Evolutionary conservation across 176 grass and related monocot species (phyloP).

Genomic region (Puya raimondii): DNA sequence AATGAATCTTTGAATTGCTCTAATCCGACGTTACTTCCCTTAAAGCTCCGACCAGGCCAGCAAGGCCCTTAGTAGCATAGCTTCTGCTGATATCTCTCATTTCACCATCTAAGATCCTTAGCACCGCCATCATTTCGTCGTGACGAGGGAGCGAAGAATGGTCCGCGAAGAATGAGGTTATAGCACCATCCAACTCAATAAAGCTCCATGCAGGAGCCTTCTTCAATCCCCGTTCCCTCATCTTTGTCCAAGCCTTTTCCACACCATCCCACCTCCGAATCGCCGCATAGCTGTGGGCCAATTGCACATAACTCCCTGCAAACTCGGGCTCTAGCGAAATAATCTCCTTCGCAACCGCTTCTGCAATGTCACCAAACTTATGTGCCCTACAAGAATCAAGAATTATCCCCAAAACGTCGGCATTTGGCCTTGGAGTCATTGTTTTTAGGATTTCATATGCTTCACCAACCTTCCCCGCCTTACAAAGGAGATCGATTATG

Average conservation of each 20-base stretch:
- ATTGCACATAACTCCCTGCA: conserved; percentile 20
- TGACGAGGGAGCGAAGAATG: conserved; percentile 4
- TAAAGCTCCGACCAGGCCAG: not conserved
- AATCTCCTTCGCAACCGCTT: conserved; percentile 12
- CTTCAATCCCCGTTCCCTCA: conserved; percentile 18
- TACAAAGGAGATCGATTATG: conserved; percentile 21
- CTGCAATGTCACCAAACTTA: not conserved
- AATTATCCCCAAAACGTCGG: conserved; percentile 19
- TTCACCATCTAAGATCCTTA: conserved; percentile 9
- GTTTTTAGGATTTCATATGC: conserved; percentile 7
- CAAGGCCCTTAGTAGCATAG: not conserved
- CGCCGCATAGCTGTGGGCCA: conserved; percentile 17
- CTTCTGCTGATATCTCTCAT: conserved; percentile 7
- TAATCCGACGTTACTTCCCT: not conserved
- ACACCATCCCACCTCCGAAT: conserved; percentile 20
- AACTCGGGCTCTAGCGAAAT: conserved; percentile 5
- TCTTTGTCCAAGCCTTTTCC: conserved; percentile 14
- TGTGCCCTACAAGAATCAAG: conserved; percentile 18
- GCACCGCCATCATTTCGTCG: not conserved
- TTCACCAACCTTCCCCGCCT: conserved; percentile 14
- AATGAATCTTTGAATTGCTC: not conserved
- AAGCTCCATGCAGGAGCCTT: conserved; percentile 24
- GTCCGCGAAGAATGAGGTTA: conserved; percentile 15
- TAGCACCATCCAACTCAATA: conserved; percentile 13
- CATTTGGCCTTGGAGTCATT: conserved; percentile 7